Evolutionary conservation across 306 rosid species (phyloP).

Genomic region (Albizia julibrissin): DNA sequence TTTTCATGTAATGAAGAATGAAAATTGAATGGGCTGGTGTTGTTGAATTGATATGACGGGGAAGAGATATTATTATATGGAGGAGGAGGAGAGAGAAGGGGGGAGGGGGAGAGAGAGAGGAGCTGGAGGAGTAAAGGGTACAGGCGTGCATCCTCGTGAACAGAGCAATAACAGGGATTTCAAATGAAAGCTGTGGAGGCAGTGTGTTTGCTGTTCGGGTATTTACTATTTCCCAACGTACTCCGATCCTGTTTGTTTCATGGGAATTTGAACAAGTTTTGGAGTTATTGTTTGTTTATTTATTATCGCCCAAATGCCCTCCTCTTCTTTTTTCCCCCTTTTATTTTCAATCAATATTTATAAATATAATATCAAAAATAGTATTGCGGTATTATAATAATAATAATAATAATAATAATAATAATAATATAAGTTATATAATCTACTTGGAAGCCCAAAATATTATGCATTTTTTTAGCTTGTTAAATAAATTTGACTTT

Average conservation of each 20-base stretch:
- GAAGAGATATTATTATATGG: background rate
- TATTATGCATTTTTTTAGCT: too few relatives aligned
- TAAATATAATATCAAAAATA: too few relatives aligned
- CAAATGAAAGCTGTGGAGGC: conserved; percentile 71
- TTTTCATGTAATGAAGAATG: background rate
- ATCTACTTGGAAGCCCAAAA: too few relatives aligned
- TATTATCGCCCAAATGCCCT: conserved; percentile 6
- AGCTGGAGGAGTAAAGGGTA: conserved; percentile 27
- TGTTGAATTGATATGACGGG: background rate
- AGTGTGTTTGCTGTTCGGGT: conserved; percentile 6
- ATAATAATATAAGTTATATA: too few relatives aligned
- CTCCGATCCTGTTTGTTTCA: conserved; percentile 1
- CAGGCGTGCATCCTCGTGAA: conserved; percentile 94
- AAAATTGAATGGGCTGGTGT: background rate
- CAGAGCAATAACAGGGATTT: conserved; percentile 70
- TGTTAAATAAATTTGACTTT: too few relatives aligned
- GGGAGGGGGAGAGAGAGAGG: conserved; percentile 12
- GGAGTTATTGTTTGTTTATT: conserved; percentile 12
- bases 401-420: too few relatives aligned
- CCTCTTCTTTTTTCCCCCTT: background rate
- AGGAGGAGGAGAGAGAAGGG: conserved; percentile 1
- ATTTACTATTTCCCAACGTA: conserved; percentile 31
- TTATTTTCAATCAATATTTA: background rate
- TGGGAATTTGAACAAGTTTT: conserved; percentile 41
- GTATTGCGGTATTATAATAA: too few relatives aligned